Evolutionary conservation across 345 rosid species (phyloP), one percentile per base, ranked within the genome.

Genomic region (Odontarrhena argentea): DNA sequence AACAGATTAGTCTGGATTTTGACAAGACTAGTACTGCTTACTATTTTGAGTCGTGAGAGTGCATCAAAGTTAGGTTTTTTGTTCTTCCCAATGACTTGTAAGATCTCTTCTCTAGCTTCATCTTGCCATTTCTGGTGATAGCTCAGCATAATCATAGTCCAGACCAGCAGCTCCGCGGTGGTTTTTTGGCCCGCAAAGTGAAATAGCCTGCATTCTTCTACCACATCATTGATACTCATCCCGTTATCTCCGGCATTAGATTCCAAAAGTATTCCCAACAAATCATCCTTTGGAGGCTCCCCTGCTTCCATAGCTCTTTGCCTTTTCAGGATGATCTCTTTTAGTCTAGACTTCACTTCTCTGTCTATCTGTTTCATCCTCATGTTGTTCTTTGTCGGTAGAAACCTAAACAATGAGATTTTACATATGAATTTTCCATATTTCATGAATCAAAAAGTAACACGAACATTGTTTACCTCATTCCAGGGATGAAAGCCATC

Each of bases 121-220:
- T 58, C 77, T 77, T 90, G 97, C 95, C 97, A 87, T 1, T 79
- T 4, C 10, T 74, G 75, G 63, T 87, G 82, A 70, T 76, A 67
- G 9, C 86, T 77, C 6, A 90, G 68, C 60, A 83, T 64, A 52
- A 90, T 74, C 71, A 83, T 70, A 0, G 89, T 84, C 96, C 96
- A 89, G 46, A 81, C 79, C 8, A 87, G 85, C 58, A 87, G 63
- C 24, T 69, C 74, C 5, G 97, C 76, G 0, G 95, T 86, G 68
- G 92, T 90, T 71, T 87, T 90, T 57, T 85, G 82, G 8, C 92
- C 95, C 5, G 89, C 89, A 4, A 87, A 61, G 74, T 87, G 81
- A 64, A 90, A 85, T 50, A 83, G 49, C 55, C 85, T 85, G 69
- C 92, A 87, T 70, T 90, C 96, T 62, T 85, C 91, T 0, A 87